These are phyloP conservation scores for Kuraishia ogatae DNA, from an alignment of 805 yeast species.

Conservation along the genomic window DNA sequence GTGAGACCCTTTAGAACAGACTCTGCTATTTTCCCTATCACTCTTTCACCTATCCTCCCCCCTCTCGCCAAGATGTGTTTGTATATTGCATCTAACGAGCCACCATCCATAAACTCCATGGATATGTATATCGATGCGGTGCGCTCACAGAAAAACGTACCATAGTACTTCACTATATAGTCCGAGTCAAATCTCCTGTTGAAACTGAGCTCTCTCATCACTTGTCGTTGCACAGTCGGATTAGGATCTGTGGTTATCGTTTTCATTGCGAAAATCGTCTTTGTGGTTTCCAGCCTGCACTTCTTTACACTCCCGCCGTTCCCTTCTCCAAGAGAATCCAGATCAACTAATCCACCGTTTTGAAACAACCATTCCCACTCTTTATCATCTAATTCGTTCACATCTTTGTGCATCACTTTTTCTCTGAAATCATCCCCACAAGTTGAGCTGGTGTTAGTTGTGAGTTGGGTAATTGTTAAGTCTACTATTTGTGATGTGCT, in stretches of 20 bases:
- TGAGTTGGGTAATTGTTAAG: neutral
- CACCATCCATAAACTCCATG: constrained; percentile 97
- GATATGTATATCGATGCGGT: constrained; percentile 83
- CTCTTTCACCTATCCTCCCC: constrained; percentile 88
- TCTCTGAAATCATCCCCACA: neutral
- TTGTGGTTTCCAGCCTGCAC: constrained; percentile 54
- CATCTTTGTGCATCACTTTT: constrained; percentile 17
- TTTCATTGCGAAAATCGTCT: constrained; percentile 74
- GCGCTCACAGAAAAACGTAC: constrained; percentile 75
- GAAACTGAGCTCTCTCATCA: constrained; percentile 83
- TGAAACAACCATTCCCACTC: constrained; percentile 66
- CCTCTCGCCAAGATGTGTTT: constrained; percentile 63
- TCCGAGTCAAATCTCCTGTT: constrained; percentile 77
- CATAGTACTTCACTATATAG: constrained; percentile 85
- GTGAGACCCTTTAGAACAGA: constrained; percentile 78
- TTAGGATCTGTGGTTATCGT: constrained; percentile 68
- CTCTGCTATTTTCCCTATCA: constrained; percentile 83
- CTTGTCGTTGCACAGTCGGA: constrained; percentile 84
- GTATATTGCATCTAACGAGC: constrained; percentile 85
- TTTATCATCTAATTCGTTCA: constrained; percentile 54
- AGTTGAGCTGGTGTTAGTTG: neutral
- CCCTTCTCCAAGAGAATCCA: constrained; percentile 84
- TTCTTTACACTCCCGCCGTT: constrained; percentile 86
- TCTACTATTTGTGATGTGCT: neutral
- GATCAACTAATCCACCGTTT: constrained; percentile 51